phyloP scores from a whole-genome alignment of 371 early-diverging fungal genomes.

The Batrachochytrium dendrobatidis region DNA sequence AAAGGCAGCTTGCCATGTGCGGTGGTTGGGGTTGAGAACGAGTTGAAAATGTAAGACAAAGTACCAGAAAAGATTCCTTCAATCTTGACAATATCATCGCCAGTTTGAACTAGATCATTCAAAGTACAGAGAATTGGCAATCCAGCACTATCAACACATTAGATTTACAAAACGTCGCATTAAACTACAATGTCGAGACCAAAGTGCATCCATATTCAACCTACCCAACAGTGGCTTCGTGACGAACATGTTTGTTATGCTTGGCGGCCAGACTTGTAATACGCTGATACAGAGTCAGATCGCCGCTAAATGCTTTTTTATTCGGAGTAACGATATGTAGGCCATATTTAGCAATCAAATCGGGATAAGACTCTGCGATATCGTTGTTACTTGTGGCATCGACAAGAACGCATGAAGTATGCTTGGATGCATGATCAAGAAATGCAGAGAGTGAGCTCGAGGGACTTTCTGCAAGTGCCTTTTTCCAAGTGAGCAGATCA shows the following conservation, averaged over 20 bases:
- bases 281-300: constrained; percentile 57
- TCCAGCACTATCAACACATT: constrained; percentile 57
- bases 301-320: constrained; percentile 91
- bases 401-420: constrained; percentile 46
- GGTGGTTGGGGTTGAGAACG: constrained; percentile 54
- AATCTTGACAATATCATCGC: constrained; percentile 81
- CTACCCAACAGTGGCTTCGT: constrained; percentile 92
- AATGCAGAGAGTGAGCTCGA: constrained; percentile 7
- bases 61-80: constrained; percentile 98
- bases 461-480: constrained; percentile 2
- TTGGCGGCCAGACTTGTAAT: constrained; percentile 34
- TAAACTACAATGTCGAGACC: constrained; percentile 1
- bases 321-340: constrained; percentile 92
- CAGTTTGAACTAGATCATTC: constrained; percentile 80
- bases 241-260: constrained; percentile 56
- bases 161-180: background rate
- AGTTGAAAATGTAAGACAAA: constrained; percentile 91
- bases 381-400: constrained; percentile 86
- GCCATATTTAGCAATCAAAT: constrained; percentile 63
- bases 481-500: constrained; percentile 22
- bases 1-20: constrained; percentile 32
- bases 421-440: constrained; percentile 24
- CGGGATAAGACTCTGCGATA: constrained; percentile 74
- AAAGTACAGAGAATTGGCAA: constrained; percentile 90
- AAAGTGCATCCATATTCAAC: constrained; percentile 3